Evolutionary conservation across 2,329 filamentous ascomycete species (phyloP).

Genomic region (Botrytis porri): DNA sequence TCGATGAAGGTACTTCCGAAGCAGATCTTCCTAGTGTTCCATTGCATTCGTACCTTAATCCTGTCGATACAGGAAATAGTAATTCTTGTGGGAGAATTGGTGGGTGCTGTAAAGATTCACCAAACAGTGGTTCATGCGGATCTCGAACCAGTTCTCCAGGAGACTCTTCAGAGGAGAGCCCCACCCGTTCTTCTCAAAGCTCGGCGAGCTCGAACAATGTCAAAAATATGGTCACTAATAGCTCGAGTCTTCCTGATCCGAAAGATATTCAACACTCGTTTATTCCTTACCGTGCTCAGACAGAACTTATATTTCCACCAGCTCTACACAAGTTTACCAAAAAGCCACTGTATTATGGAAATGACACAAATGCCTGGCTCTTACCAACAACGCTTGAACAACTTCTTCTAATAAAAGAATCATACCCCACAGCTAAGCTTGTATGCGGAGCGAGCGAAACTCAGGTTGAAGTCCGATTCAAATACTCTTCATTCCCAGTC

Average conservation of each 20-base stretch:
- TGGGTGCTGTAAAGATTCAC: conserved; percentile 68
- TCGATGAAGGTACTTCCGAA: conserved; percentile 40
- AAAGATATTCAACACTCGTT: conserved; percentile 46
- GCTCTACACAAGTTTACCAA: conserved; percentile 75
- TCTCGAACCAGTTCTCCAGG: conserved; percentile 20
- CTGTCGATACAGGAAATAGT: conserved; percentile 13
- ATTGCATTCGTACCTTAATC: conserved; percentile 28
- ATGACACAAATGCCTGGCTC: conserved; percentile 89
- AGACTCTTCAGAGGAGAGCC: conserved; percentile 25
- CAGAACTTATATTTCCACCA: conserved; percentile 90
- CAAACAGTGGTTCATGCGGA: conserved; percentile 41
- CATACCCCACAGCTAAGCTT: conserved; percentile 80
- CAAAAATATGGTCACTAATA: not conserved
- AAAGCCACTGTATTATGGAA: conserved; percentile 81
- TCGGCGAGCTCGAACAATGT: conserved; percentile 91
- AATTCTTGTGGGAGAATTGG: conserved; percentile 36
- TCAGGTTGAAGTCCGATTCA: conserved; percentile 97
- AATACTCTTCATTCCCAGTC: conserved; percentile 80
- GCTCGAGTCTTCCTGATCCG: not conserved
- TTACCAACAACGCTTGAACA: conserved; percentile 81
- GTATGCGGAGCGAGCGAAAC: conserved; percentile 95
- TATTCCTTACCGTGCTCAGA: conserved; percentile 85
- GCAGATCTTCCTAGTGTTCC: conserved; percentile 22
- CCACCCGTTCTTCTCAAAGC: conserved; percentile 52
- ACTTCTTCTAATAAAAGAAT: conserved; percentile 82